A percentile compares a stretch with the other conserved stretches of the same genome.
Conservation (phyloP, 176 grass and related monocot species). For the Carex myosuroides region DNA sequence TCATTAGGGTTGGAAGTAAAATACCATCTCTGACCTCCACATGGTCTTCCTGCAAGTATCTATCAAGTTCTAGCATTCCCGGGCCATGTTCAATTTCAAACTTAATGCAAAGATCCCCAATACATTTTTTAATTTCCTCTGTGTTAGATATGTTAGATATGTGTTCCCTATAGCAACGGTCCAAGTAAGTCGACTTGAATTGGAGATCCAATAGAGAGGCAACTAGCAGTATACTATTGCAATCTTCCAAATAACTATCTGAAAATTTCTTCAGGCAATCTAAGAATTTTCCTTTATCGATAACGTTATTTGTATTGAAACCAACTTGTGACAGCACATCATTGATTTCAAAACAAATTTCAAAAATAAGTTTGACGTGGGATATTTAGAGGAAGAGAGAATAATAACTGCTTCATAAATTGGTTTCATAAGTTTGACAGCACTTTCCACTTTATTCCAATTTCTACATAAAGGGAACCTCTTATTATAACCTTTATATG, state of each 20-base stretch:
- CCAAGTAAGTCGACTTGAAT: not conserved
- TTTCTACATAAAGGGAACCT: no score
- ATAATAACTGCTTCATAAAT: not conserved
- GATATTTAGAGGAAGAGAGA: not conserved
- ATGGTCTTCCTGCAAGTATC: not conserved
- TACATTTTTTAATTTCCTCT: no score
- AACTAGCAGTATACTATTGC: not conserved
- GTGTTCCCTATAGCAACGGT: not conserved
- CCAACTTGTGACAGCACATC: not conserved
- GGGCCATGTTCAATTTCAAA: not conserved
- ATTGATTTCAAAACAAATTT: conserved; percentile 6
- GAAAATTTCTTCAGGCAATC: not conserved
- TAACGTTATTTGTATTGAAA: no score
- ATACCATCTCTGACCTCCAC: not conserved
- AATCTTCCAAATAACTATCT: not conserved
- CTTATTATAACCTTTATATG: no score
- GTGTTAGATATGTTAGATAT: not conserved
- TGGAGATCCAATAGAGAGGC: conserved; percentile 12
- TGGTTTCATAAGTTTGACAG: not conserved
- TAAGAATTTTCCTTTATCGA: no score
- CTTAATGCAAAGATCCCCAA: not conserved
- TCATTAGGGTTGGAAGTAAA: no score
- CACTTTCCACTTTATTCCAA: no score
- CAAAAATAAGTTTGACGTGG: not conserved
- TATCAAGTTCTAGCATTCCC: not conserved